These are phyloP conservation scores for Hondaea fermentalgiana DNA, from an alignment of 108 stramenopile species.

Conservation along the genomic window DNA sequence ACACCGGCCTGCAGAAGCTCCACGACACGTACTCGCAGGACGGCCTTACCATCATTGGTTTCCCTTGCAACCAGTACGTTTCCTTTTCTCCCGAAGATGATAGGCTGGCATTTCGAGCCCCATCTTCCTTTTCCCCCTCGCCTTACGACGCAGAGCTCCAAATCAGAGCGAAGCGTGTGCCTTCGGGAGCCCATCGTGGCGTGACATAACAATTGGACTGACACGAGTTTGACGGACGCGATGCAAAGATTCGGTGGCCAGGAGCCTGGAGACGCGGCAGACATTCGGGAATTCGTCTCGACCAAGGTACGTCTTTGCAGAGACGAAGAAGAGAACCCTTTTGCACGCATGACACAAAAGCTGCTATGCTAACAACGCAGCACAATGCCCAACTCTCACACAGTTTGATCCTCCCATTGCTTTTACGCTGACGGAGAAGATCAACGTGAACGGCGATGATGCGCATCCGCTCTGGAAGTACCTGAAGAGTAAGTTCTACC, in stretches of 20 bases:
- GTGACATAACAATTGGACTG: too few species aligned
- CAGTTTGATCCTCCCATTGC: neutral
- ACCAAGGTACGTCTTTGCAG: constrained; percentile 3
- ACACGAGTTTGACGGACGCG: too few species aligned
- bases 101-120: too few species aligned
- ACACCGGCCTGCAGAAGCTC: constrained; percentile 2
- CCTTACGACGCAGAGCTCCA: too few species aligned
- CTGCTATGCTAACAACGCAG: neutral
- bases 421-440: constrained; percentile 42
- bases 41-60: constrained; percentile 47
- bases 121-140: too few species aligned
- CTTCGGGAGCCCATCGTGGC: too few species aligned
- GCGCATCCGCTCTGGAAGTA: constrained; percentile 42
- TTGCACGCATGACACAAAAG: neutral
- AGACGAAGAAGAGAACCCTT: neutral
- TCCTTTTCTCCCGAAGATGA: neutral
- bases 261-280: constrained; percentile 18
- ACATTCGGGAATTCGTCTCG: neutral
- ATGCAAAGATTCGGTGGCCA: constrained; percentile 27
- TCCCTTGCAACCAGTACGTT: constrained; percentile 51
- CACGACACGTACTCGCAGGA: constrained; percentile 28
- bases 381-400: neutral
- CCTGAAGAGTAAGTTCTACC: constrained; percentile 25
- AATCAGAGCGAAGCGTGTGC: too few species aligned
- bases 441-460: constrained; percentile 43